phyloP scores from a whole-genome alignment of 176 grass and related monocot genomes.

The Chrysopogon serrulatus region DNA sequence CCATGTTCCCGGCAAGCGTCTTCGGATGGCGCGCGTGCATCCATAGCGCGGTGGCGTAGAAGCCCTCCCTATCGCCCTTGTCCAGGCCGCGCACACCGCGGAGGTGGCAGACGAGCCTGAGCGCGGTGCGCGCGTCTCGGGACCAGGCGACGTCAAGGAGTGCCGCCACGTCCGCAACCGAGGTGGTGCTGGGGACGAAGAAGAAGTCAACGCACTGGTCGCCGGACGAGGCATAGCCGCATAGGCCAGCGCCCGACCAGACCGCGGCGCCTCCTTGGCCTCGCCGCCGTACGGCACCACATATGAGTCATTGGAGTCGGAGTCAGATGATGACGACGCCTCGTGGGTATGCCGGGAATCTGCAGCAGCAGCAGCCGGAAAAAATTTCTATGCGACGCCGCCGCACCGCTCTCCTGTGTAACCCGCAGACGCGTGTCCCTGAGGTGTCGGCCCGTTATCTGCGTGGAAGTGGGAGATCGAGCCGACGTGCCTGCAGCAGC shows the following conservation, averaged over 20 bases:
- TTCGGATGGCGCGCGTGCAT: constrained; percentile 43
- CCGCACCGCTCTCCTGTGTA: too few relatives aligned
- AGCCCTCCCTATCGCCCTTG: constrained; percentile 44
- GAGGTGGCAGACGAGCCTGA: constrained; percentile 43
- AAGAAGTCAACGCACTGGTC: constrained; percentile 37
- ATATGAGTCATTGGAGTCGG: too few relatives aligned
- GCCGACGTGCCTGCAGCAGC: too few relatives aligned
- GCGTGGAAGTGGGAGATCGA: too few relatives aligned
- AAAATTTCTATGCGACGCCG: too few relatives aligned
- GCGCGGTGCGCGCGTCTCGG: constrained; percentile 10
- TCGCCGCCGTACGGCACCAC: not conserved
- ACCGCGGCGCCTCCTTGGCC: not conserved
- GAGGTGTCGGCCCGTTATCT: too few relatives aligned
- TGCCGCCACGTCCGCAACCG: not conserved
- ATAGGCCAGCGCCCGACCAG: not conserved
- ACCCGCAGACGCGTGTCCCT: too few relatives aligned
- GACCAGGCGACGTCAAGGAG: constrained; percentile 29
- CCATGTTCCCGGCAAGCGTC: constrained; percentile 52
- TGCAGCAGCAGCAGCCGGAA: not conserved
- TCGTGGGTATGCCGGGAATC: too few relatives aligned
- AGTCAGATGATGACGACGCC: not conserved
- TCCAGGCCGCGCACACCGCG: constrained; percentile 41
- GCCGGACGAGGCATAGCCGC: constrained; percentile 4
- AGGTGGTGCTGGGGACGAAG: constrained; percentile 31
- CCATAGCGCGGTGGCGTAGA: constrained; percentile 52